Base-by-base conservation (phyloP, 768 basidiomycete genomes). In the Asterophora parasitica region DNA sequence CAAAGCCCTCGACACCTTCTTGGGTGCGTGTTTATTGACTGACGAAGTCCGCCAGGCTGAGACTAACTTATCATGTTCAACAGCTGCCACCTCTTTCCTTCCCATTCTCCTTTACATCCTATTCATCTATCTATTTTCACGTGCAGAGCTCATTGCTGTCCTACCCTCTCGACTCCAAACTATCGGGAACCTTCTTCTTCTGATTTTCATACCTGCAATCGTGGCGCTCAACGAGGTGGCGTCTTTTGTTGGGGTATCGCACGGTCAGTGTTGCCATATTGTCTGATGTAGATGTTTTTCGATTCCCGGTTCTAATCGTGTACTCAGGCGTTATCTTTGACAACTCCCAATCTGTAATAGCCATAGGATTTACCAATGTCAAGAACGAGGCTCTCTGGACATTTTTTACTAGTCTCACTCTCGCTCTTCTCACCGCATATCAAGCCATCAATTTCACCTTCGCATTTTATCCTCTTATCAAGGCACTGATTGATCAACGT, bases 101-200 rank as follows among this genome's bases (percentile, higher is more conserved):
- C 85, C 88, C 9, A 66, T 89, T 38, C 66, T 88, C 33, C 66
- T 80, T 37, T 88, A 83, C 65, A 78, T 71, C 15, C 46, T 75
- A 46, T 86, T 81, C 64, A 69, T 88, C 43, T 82, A 76, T 65
- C 65, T 79, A 45, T 75, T 87, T 50, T 72, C 78, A 20, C 65
- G 68, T 39, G 58, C 61, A 16, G 72, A 82, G 51, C 73, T 86
- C 51, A 60, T 82, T 36, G 68, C 73, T 39, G 60, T 61, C 31
- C 69, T 87, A 31, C 84, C 88, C 12, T 56, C 55, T 30, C 73
- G 72, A 10, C 65, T 81, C 44, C 75, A 70, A 38, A 63, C 59
- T 13, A 60, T 78, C 45, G 63, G 74, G 1, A 73, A 68, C 54
- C 63, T 72, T 37, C 59, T 72, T 8, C 65, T 86, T 8, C 53